Conservation (phyloP, 1,284 basidiomycete species). For the Uromyces viciae-fabae region DNA sequence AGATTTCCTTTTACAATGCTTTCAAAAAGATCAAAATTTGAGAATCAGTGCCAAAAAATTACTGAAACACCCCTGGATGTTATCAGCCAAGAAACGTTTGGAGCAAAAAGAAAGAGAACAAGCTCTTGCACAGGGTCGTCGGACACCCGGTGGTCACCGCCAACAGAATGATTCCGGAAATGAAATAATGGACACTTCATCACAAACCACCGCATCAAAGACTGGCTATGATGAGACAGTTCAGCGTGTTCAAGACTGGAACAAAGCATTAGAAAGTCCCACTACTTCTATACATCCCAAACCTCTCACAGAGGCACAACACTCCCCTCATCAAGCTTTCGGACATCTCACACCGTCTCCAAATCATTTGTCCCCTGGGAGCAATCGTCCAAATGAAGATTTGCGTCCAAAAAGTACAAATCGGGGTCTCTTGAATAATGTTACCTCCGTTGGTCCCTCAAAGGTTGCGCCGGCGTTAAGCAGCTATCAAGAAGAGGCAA, state of each 20-base stretch:
- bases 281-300: conserved; percentile 15
- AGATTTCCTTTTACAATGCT: conserved; percentile 94
- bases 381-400: conserved; percentile 34
- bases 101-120: conserved; percentile 55
- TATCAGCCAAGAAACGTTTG: conserved; percentile 73
- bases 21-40: conserved; percentile 94
- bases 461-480: conserved; percentile 12
- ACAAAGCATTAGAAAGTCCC: conserved; percentile 68
- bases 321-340: conserved; percentile 30
- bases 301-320: conserved; percentile 8
- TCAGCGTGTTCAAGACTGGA: conserved; percentile 94
- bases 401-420: background rate
- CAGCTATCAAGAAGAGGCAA: conserved; percentile 26
- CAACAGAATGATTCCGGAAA: conserved; percentile 19
- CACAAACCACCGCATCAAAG: conserved; percentile 20
- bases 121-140: conserved; percentile 29
- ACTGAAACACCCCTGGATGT: conserved; percentile 91
- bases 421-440: conserved; percentile 14
- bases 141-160: conserved; percentile 39
- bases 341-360: conserved; percentile 12
- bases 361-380: background rate
- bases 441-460: conserved; percentile 15
- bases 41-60: conserved; percentile 90
- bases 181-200: background rate
- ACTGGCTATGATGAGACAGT: conserved; percentile 78